Evolutionary conservation across 495 filamentous ascomycete species (phyloP).

Genomic region (Filosporella fistucella): DNA sequence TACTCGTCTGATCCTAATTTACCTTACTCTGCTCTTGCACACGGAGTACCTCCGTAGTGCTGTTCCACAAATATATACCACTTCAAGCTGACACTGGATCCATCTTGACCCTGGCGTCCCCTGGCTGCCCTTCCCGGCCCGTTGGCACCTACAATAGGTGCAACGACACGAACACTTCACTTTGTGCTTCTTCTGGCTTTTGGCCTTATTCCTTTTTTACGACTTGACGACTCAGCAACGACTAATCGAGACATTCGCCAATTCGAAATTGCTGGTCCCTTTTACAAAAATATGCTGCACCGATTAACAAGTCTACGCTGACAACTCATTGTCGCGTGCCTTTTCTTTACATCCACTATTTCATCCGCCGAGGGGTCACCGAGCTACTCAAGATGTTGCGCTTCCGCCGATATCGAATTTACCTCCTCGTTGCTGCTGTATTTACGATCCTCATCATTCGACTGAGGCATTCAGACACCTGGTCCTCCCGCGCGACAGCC

Average conservation of each 20-base stretch:
- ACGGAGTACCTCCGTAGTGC: no score
- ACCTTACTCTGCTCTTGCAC: no score
- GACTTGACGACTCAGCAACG: no score
- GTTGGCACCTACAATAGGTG: no score
- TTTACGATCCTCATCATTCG: conserved; percentile 62
- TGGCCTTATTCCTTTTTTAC: not conserved
- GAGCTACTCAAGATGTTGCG: conserved; percentile 55
- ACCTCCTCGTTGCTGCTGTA: conserved; percentile 64
- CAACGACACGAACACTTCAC: no score
- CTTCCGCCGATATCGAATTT: conserved; percentile 70
- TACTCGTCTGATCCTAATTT: no score
- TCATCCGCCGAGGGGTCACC: not conserved
- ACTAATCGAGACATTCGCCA: no score
- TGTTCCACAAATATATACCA: no score
- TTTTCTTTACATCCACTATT: not conserved
- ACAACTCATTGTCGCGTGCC: conserved; percentile 5
- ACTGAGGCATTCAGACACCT: conserved; percentile 33
- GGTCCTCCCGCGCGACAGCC: conserved; percentile 18
- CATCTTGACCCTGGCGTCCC: no score
- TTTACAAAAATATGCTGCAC: not conserved
- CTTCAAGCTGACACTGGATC: no score
- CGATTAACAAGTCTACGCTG: not conserved
- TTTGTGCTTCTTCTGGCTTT: not conserved
- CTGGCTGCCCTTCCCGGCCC: no score
- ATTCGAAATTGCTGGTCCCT: conserved; percentile 5